Evolutionary conservation across 192 early-diverging fungal genomes (phyloP), one percentile per base, ranked within the genome.

Genomic region (Pilobolus umbonatus): DNA sequence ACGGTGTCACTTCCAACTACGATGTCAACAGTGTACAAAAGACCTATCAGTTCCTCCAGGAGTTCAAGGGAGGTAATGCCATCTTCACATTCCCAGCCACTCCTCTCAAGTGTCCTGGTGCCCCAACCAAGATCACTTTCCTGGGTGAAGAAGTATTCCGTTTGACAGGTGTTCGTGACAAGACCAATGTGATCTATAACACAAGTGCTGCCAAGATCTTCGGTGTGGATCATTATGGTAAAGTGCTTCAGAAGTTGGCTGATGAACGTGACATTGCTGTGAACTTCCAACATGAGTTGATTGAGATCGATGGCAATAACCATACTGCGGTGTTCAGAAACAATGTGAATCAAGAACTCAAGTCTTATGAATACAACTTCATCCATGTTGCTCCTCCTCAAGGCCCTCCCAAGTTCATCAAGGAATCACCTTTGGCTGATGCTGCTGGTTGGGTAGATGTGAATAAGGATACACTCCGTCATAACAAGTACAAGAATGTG

Each of bases 101-200:
- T 11, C 90, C 92, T 8, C 83, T 92, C 69, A 94, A 94, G 74
- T 94, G 91, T 60, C 88, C 90, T 15, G 92, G 92, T 39, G 92
- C 90, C 0, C 90, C 92, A 26, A 86, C 88, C 68, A 94, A 94
- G 78, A 91, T 92, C 32, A 83, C 85, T 25, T 94, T 90, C 62
- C 76, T 94, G 36, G 88, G 89, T 19, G 92, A 94, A 69, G 92
- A 94, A 62, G 66, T 78, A 19, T 87, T 88, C 80, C 80, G 89
- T 64, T 74, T 85, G 47, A 79, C 78, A 14, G 84, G 81, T 26
- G 57, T 88, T 21, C 87, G 90, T 38, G 71, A 82, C 56, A 76
- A 82, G 61, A 75, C 85, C 25, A 71, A 75, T 34, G 76, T 94
- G 51, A 78, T 77, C 56, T 94, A 93, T 71, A 84, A 87, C 62